phyloP scores from a whole-genome alignment of 2,329 filamentous ascomycete species.

The Phaeosphaeria sp. region DNA sequence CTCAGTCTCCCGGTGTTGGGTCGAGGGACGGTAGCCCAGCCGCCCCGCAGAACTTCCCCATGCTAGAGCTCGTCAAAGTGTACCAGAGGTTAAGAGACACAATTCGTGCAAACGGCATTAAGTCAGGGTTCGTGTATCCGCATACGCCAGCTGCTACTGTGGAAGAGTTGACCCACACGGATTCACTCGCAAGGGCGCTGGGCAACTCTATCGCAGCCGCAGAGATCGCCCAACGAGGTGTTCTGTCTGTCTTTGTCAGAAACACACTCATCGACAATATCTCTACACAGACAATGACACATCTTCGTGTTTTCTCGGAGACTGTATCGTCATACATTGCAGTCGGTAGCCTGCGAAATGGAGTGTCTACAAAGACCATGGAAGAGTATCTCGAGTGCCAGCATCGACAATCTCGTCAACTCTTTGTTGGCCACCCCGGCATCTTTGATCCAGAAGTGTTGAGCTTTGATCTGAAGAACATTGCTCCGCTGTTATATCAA shows the following conservation, averaged over 20 bases:
- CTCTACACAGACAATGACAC: conserved; percentile 81
- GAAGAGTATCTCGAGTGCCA: conserved; percentile 72
- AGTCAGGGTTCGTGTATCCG: conserved; percentile 54
- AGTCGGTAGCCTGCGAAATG: conserved; percentile 71
- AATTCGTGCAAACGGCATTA: conserved; percentile 58
- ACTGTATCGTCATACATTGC: conserved; percentile 86
- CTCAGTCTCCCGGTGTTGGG: conserved; percentile 27
- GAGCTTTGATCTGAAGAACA: conserved; percentile 53
- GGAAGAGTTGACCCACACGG: conserved; percentile 60
- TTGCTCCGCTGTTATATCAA: conserved; percentile 66
- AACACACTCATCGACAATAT: conserved; percentile 83
- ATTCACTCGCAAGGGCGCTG: conserved; percentile 70
- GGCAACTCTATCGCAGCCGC: conserved; percentile 86
- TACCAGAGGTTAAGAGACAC: conserved; percentile 65
- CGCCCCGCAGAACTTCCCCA: conserved; percentile 30
- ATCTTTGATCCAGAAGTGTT: conserved; percentile 46
- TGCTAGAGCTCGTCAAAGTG: conserved; percentile 59
- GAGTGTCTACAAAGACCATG: conserved; percentile 66
- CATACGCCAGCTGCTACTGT: conserved; percentile 46
- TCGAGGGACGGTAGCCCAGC: conserved; percentile 29
- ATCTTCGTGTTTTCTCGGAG: conserved; percentile 86
- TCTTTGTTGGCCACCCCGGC: conserved; percentile 68
- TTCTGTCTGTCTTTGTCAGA: conserved; percentile 71
- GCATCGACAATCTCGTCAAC: conserved; percentile 74
- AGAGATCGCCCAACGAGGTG: conserved; percentile 90